Evolutionary conservation across 139 green algal genomes (phyloP), one percentile per base, ranked within the genome.

Genomic region (Closterium sp.): DNA sequence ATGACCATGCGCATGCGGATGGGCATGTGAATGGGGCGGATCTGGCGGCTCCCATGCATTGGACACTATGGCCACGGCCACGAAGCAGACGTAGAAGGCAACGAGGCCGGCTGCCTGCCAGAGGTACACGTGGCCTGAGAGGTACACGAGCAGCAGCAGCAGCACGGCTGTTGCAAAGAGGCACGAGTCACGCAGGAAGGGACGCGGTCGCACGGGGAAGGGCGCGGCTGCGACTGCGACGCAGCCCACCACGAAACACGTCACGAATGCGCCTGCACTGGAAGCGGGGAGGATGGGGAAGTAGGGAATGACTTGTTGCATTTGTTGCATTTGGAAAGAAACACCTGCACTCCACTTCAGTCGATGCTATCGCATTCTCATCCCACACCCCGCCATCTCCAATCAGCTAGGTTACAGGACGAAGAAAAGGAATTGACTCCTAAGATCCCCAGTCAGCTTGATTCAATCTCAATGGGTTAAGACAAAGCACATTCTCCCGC

Each of bases 251-350:
- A 95, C 94, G 22, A 95, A 94, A 30, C 91, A 92, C 19, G 62
- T 91, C 70, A 96, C 94, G 89, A 96, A 96, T 34, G 79, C 92
- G 22, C 94, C 94, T 28, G 92, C 94, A 50, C 91, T 93, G 17
- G 87, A 30, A 32, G n/a, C 27, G 85, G 85, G n/a, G 86, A 31
- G 0, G 85, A 30, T 30, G 79, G 79, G 79, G 1, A 86, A 86
- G 2, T 27, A 86, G 21, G 4, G 24, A 86, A 86, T 24, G 24
- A 86, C 70, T 27, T 86, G 22, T 2, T n/a, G n/a, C n/a, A n/a
- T n/a, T n/a, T n/a, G n/a, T n/a, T 29, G 73, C 3, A n/a, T n/a
- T 86, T 6, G 4, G 24, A 24, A 86, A 86, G 73, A 86, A 86
- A 86, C 24, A 86, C 4, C 24, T 86, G 73, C 73, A 38, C 32